Base-by-base conservation (phyloP, 257 asterid species). In the Scutellaria galericulata region DNA sequence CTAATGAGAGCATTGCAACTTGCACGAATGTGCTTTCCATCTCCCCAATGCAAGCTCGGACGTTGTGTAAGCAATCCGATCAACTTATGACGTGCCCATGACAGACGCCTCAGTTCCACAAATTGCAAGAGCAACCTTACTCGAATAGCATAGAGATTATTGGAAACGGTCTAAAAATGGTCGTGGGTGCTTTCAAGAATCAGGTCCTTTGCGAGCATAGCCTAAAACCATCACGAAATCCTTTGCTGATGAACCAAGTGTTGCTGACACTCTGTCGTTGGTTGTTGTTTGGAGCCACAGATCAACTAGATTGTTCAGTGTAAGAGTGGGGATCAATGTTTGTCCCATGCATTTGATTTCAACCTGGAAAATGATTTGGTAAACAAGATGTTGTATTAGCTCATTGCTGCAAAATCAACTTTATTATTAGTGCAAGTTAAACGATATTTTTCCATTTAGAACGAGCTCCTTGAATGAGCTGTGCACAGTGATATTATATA, bases 261-360 rank as follows among this genome's bases (percentile, higher is more conserved):
- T 74, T 44, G 91, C 89, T 9, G 91, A 69, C 40, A 88, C 86
- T 81, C 76, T 84, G 68, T 85, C 86, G 1, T 76, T 45, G 0
- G 80, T 40, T 2, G 87, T 70, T 47, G 84, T 82, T 76, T 80
- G 96, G 74, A 89, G 91, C 98, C 98, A 91, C 59, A 84, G 60
- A 53, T 91, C 98, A 45, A 89, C 88, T 27, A 93, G 82, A 80
- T 83, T 85, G 62, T 78, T 83, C 74, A 91, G 79, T 12, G 90
- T 80, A 79, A 88, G 39, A 20, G 97, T 85, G 45, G 98, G 96
- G 71, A 81, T 78, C 63, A 93, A 78, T 24, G 86, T 15, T 77
- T 86, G 90, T 15, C 96, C 96, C 98, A 87, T 86, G 81, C 96
- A 93, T 74, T 83, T 93, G 46, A 93, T 86, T 65, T 91, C 97